Evolutionary conservation across 352 stramenopile genomes (phyloP).

Genomic region (Phytophthora macrochlamydospora): DNA sequence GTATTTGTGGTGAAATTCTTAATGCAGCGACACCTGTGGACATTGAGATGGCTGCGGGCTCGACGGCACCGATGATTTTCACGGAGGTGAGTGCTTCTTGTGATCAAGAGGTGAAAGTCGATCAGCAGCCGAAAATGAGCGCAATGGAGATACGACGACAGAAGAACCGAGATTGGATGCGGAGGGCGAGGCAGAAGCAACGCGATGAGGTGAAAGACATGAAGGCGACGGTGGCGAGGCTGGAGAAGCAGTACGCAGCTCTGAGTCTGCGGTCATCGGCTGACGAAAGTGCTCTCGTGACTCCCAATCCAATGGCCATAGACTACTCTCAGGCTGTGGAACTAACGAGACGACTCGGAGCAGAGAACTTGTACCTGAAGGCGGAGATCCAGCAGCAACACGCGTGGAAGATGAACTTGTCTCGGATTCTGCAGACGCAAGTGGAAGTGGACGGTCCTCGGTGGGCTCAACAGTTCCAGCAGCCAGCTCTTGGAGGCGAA

Average conservation of each 20-base stretch:
- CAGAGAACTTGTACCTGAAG: conserved; percentile 51
- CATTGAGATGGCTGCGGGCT: background rate
- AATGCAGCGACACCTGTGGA: background rate
- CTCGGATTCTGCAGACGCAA: conserved; percentile 32
- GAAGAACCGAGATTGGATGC: conserved; percentile 44
- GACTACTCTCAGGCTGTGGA: conserved; percentile 34
- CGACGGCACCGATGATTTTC: background rate
- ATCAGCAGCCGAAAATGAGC: conserved; percentile 12
- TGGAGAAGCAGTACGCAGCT: conserved; percentile 32
- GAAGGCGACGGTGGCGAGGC: conserved; percentile 23
- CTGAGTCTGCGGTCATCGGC: conserved; percentile 25
- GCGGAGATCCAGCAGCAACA: conserved; percentile 40
- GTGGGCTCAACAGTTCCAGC: conserved; percentile 24
- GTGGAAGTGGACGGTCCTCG: conserved; percentile 16
- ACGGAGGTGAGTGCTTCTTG: too few relatives aligned
- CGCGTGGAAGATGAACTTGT: conserved; percentile 38
- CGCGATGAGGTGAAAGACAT: conserved; percentile 28
- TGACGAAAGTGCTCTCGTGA: conserved; percentile 5
- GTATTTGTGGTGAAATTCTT: background rate
- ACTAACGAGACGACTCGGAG: conserved; percentile 33
- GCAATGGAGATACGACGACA: conserved; percentile 34
- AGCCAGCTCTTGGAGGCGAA: conserved; percentile 12
- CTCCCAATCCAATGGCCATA: background rate
- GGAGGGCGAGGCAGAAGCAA: conserved; percentile 34
- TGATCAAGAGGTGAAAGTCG: conserved; percentile 11